A percentile compares a stretch with the other conserved stretches of the same genome.
Conservation (phyloP, 2,329 filamentous ascomycete species). For the Xylariaceae sp. region DNA sequence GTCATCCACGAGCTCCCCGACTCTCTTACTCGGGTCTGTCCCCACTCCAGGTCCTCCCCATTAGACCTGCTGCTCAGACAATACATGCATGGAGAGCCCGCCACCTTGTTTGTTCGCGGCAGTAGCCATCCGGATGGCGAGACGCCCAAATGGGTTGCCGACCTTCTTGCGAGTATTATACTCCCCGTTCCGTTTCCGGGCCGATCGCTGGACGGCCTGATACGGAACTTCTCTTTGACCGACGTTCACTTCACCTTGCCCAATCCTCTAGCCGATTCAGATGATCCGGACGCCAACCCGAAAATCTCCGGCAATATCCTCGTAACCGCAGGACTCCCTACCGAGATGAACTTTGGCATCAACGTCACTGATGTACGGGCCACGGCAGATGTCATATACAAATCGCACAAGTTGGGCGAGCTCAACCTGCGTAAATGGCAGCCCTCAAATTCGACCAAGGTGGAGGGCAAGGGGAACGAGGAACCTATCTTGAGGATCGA, state of each 20-base stretch:
- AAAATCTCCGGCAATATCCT: conserved; percentile 76
- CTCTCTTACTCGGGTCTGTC: conserved; percentile 64
- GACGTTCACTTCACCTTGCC: conserved; percentile 84
- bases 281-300: conserved; percentile 64
- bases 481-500: conserved; percentile 63
- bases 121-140: conserved; percentile 56
- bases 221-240: conserved; percentile 79
- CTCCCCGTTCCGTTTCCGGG: conserved; percentile 81
- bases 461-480: conserved; percentile 48
- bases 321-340: conserved; percentile 69
- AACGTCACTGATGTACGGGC: conserved; percentile 71
- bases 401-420: conserved; percentile 68
- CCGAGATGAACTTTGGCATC: conserved; percentile 80
- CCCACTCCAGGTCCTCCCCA: conserved; percentile 69
- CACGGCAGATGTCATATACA: conserved; percentile 72
- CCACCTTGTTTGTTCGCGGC: conserved; percentile 76
- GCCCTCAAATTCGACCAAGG: conserved; percentile 67
- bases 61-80: conserved; percentile 73
- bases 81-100: conserved; percentile 74
- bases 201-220: conserved; percentile 69
- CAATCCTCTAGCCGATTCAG: conserved; percentile 68
- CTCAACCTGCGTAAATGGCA: conserved; percentile 80
- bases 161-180: conserved; percentile 73
- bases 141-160: conserved; percentile 75
- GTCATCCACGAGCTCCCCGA: conserved; percentile 67